Evolutionary conservation across 2,329 filamentous ascomycete genomes (phyloP), one percentile per base, ranked within the genome.

Genomic region (Paramyrothecium roridum): DNA sequence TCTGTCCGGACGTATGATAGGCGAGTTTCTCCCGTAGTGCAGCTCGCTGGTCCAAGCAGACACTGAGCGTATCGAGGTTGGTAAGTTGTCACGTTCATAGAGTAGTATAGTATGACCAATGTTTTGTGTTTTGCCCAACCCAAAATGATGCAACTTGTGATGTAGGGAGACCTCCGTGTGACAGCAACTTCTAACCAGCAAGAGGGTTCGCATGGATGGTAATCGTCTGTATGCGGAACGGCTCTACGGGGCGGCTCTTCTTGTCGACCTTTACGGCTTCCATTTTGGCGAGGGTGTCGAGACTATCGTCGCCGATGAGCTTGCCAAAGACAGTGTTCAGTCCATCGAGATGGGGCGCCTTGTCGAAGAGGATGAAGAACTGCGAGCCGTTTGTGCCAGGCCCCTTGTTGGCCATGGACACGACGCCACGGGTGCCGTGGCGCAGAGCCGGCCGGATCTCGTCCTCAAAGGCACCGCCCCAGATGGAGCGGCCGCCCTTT

Each of bases 251-350:
- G 51, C 90, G 76, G 63, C 81, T 86, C 80, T 93, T 95, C 76
- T 86, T 89, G 71, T 95, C 91, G 50, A 93, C 84, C 59, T 86
- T 82, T 20, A 90, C 71, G 21, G 74, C 80, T 76, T 95, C 90
- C 65, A 95, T 80, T 69, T 83, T 86, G 54, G 86, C 83, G 63
- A 95, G 72, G 6, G 88, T 89, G 37, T 78, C 82, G 50, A 86
- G 65, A 54, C 82, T 80, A 48, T 86, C 84, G 62, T 88, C 86
- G 40, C 82, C 86, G 54, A 88, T 78, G 34, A 93, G 78, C 69
- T 87, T 86, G 12, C 90, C 90, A 73, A 96, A 93, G 2, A 93
- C 87, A 0, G 90, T 93, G 68, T 95, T 95, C 68, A 91, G 83
- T 4, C 90, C 90, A 69, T 95, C 91, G 46, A 96, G 76, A 73